Percentiles rank a stretch among this genome's conserved stretches.
These are phyloP conservation scores for Boletus coccyginus DNA, from an alignment of 768 basidiomycete species.

Conservation along the genomic window DNA sequence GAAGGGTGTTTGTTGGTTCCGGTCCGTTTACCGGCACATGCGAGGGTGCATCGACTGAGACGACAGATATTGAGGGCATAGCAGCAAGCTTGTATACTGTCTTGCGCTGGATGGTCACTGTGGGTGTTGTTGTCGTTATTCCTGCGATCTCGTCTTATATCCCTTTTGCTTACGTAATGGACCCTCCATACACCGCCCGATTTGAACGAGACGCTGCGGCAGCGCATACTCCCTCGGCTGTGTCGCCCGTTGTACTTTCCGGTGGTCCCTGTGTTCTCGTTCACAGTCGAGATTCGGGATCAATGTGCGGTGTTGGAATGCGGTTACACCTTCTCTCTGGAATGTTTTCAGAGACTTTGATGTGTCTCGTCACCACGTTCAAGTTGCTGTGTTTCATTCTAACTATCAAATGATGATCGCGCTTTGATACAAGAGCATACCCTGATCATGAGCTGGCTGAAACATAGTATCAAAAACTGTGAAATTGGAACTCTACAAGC, in stretches of 20 bases:
- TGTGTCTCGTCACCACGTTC: not conserved
- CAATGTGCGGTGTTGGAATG: conserved; percentile 9
- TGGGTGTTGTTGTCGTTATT: not conserved
- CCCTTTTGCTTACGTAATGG: conserved; percentile 19
- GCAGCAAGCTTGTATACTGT: not conserved
- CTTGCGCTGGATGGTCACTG: conserved; percentile 2
- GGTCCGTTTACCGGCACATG: not conserved
- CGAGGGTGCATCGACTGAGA: conserved; percentile 10
- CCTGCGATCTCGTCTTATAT: conserved; percentile 3
- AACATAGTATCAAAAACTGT: conserved; percentile 4
- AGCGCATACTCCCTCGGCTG: conserved; percentile 9
- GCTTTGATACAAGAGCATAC: not conserved
- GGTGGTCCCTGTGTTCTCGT: conserved; percentile 11
- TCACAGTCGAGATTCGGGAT: not conserved
- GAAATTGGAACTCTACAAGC: not conserved
- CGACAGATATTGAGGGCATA: conserved; percentile 31
- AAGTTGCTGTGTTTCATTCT: conserved; percentile 13
- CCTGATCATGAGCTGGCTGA: not conserved
- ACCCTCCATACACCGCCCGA: conserved; percentile 3
- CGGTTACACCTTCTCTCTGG: conserved; percentile 9
- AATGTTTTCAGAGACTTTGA: conserved; percentile 8
- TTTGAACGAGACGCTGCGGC: conserved; percentile 3
- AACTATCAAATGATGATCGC: conserved; percentile 4
- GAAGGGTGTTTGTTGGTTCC: conserved; percentile 73
- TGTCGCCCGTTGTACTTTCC: conserved; percentile 11